phyloP scores from a whole-genome alignment of 805 yeast species.

The Wickerhamiella kazuoi region DNA sequence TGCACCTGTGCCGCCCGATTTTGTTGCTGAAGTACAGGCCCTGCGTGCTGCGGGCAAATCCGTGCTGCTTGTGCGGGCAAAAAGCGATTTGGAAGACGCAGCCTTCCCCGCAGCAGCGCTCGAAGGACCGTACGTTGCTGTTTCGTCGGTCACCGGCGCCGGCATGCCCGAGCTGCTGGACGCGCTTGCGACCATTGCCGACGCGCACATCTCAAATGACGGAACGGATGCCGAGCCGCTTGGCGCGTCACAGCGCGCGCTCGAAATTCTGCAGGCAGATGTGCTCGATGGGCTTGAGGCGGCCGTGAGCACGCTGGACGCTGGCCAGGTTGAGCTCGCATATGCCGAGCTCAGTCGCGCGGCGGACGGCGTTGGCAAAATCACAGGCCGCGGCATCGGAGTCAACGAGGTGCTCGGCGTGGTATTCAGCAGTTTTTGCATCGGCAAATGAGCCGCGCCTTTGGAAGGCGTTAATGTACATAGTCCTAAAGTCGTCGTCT shows the following conservation, averaged over 20 bases:
- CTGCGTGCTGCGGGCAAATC: constrained; percentile 8
- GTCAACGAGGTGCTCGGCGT: constrained; percentile 82
- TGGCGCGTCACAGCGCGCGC: constrained; percentile 54
- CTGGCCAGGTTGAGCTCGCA: constrained; percentile 57
- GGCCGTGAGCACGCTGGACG: constrained; percentile 16
- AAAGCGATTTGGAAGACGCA: constrained; percentile 14
- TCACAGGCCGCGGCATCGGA: constrained; percentile 79
- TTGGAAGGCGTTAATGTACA: no score
- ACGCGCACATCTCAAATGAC: constrained; percentile 28
- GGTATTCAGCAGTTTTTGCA: constrained; percentile 81
- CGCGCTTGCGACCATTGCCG: constrained; percentile 30
- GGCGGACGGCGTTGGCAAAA: constrained; percentile 75
- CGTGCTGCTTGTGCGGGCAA: constrained; percentile 20
- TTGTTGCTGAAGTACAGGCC: constrained; percentile 8
- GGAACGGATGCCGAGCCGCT: constrained; percentile 40
- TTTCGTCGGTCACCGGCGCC: constrained; percentile 43
- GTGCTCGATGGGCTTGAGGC: constrained; percentile 56
- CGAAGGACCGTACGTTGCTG: constrained; percentile 8
- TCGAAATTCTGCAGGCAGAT: constrained; percentile 57
- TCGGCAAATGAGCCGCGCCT: constrained; percentile 76
- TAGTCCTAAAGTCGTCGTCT: no score
- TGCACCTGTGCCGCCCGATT: constrained; percentile 3
- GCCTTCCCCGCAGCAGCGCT: constrained; percentile 1
- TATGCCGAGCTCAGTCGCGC: constrained; percentile 58
- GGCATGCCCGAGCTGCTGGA: constrained; percentile 38